A percentile compares a stretch with the other conserved stretches of the same genome.
These are phyloP conservation scores for Ogataea dorogensis DNA, from an alignment of 805 yeast genomes.

Conservation along the genomic window DNA sequence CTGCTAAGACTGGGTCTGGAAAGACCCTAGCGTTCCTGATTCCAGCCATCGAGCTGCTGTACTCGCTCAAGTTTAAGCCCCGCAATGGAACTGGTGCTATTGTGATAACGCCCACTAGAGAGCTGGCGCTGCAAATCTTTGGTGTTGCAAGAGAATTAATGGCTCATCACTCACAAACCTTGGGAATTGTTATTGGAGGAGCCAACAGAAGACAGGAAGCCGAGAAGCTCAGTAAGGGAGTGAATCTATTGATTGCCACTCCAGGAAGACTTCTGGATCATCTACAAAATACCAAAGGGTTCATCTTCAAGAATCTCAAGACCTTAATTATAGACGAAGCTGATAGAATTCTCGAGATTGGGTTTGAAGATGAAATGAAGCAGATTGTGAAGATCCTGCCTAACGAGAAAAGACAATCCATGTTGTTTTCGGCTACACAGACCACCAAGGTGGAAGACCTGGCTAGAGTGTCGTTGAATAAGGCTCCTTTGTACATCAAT, in stretches of 20 bases:
- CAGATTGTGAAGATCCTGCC: conserved; percentile 94
- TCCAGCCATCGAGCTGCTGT: conserved; percentile 92
- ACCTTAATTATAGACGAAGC: conserved; percentile 97
- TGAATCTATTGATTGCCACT: conserved; percentile 89
- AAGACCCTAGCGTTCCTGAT: conserved; percentile 93
- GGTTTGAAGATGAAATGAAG: conserved; percentile 98
- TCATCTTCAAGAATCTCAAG: conserved; percentile 90
- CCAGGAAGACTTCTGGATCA: conserved; percentile 98
- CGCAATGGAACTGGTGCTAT: conserved; percentile 98
- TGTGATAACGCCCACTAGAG: conserved; percentile 96
- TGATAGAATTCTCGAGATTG: conserved; percentile 94
- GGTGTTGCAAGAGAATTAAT: conserved; percentile 96
- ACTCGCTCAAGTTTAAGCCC: conserved; percentile 91
- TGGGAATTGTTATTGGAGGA: conserved; percentile 97
- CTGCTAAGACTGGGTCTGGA: conserved; percentile 99
- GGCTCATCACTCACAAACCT: conserved; percentile 88
- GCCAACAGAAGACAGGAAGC: conserved; percentile 98
- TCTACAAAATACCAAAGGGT: conserved; percentile 91
- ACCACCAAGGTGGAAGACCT: conserved; percentile 98
- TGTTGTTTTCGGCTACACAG: conserved; percentile 99
- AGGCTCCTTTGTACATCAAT: conserved; percentile 91
- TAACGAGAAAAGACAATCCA: conserved; percentile 87
- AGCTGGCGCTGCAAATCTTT: conserved; percentile 93
- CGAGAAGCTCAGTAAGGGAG: conserved; percentile 90
- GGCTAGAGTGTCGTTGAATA: conserved; percentile 91